phyloP scores from a whole-genome alignment of 371 early-diverging fungal species.

The Homolaphlyctis polyrhiza region DNA sequence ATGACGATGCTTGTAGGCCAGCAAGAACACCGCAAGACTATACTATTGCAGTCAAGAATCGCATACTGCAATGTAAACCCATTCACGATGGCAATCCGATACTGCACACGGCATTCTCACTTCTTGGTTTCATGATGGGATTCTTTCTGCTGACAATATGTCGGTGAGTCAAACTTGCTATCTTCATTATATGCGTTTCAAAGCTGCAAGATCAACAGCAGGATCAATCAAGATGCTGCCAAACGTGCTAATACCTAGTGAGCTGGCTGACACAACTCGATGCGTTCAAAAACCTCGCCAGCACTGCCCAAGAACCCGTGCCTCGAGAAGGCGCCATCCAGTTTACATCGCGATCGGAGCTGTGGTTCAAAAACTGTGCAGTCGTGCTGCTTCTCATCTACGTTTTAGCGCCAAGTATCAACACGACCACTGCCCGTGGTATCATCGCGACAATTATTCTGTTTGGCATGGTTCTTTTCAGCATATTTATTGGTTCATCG shows the following conservation, averaged over 20 bases:
- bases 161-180: neutral
- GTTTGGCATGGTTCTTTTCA: constrained; percentile 20
- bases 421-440: constrained; percentile 21
- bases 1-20: too few species aligned
- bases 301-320: constrained; percentile 16
- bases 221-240: too few species aligned
- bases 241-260: too few species aligned
- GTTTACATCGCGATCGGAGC: constrained; percentile 31
- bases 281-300: too few species aligned
- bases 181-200: too few species aligned
- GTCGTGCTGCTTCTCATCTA: constrained; percentile 20
- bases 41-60: neutral
- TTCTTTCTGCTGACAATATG: constrained; percentile 4
- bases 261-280: too few species aligned
- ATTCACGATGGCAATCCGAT: constrained; percentile 16
- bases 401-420: constrained; percentile 18
- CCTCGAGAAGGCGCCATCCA: constrained; percentile 24
- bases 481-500: constrained; percentile 23
- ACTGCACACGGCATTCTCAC: constrained; percentile 18
- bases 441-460: constrained; percentile 17
- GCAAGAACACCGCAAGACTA: neutral
- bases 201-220: too few species aligned
- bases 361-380: constrained; percentile 20
- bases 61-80: neutral
- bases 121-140: constrained; percentile 19